phyloP scores from a whole-genome alignment of 2,329 filamentous ascomycete genomes.

The Calonectria ilicicola region DNA sequence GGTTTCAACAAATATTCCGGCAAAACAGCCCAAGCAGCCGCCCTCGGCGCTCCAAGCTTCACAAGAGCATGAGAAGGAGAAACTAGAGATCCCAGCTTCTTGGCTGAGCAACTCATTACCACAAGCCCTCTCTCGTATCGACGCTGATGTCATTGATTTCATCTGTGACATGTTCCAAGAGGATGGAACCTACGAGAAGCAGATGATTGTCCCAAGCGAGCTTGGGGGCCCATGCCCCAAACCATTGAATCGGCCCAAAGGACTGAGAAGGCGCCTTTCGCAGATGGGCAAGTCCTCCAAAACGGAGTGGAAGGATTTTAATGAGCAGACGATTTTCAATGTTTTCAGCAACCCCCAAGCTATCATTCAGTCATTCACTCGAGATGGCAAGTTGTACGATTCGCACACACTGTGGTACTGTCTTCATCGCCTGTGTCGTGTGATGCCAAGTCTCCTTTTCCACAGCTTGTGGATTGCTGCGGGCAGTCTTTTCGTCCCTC shows the following conservation, averaged over 20 bases:
- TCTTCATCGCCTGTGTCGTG: conserved; percentile 69
- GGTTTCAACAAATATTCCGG: conserved; percentile 35
- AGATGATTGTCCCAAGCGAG: conserved; percentile 36
- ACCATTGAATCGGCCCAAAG: conserved; percentile 27
- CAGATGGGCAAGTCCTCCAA: conserved; percentile 27
- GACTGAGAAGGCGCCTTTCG: conserved; percentile 21
- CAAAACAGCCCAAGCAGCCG: conserved; percentile 35
- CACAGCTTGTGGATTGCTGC: conserved; percentile 75
- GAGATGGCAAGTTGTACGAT: conserved; percentile 65
- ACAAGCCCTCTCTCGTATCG: conserved; percentile 67
- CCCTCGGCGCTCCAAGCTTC: not conserved
- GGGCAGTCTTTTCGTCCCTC: conserved; percentile 68
- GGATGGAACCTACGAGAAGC: conserved; percentile 64
- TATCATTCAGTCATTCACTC: conserved; percentile 68
- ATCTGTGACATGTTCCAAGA: conserved; percentile 71
- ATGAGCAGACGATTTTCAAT: conserved; percentile 74
- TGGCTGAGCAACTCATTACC: conserved; percentile 57
- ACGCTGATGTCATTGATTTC: conserved; percentile 68
- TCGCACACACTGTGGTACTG: conserved; percentile 73
- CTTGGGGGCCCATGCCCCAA: conserved; percentile 17
- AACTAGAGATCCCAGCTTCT: not conserved
- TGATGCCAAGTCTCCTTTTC: conserved; percentile 69
- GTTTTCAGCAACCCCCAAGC: conserved; percentile 69
- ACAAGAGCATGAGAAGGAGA: not conserved
- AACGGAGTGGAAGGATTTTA: conserved; percentile 69